phyloP scores from a whole-genome alignment of 768 basidiomycete genomes.

The Chalciporus pseudorubinellus region DNA sequence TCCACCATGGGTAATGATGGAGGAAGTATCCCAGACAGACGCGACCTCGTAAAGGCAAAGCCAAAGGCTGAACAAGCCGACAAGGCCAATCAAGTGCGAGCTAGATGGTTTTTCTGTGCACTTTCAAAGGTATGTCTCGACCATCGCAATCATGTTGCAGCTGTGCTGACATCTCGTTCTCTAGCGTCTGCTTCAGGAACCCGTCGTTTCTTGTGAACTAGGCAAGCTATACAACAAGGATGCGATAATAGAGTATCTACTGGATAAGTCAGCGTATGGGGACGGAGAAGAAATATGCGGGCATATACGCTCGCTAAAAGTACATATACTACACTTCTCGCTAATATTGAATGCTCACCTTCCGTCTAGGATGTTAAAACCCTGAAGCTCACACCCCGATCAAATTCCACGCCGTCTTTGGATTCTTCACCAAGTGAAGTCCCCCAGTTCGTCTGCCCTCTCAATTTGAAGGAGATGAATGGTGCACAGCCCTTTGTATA shows the following conservation, averaged over 20 bases:
- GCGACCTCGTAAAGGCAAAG: constrained; percentile 73
- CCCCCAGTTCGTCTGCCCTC: constrained; percentile 83
- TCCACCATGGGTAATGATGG: constrained; percentile 83
- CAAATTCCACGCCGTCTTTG: constrained; percentile 40
- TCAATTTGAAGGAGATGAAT: constrained; percentile 94
- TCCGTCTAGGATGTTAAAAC: constrained; percentile 75
- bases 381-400: constrained; percentile 75
- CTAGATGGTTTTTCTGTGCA: constrained; percentile 91
- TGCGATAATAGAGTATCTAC: constrained; percentile 83
- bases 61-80: constrained; percentile 87
- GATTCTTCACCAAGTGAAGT: constrained; percentile 43
- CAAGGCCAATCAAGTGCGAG: constrained; percentile 84
- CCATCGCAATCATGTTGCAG: not conserved
- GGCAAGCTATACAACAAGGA: constrained; percentile 98
- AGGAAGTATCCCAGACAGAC: constrained; percentile 81
- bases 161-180: not conserved
- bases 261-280: constrained; percentile 81
- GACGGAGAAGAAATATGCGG: constrained; percentile 93
- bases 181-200: constrained; percentile 81
- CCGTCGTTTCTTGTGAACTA: constrained; percentile 86
- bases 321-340: constrained; percentile 33
- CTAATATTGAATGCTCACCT: not conserved
- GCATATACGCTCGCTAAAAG: constrained; percentile 88
- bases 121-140: constrained; percentile 76
- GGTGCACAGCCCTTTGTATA: constrained; percentile 88